These are phyloP conservation scores for Paraphoma chrysanthemicola DNA, from an alignment of 2,329 filamentous ascomycete species.

Conservation along the genomic window DNA sequence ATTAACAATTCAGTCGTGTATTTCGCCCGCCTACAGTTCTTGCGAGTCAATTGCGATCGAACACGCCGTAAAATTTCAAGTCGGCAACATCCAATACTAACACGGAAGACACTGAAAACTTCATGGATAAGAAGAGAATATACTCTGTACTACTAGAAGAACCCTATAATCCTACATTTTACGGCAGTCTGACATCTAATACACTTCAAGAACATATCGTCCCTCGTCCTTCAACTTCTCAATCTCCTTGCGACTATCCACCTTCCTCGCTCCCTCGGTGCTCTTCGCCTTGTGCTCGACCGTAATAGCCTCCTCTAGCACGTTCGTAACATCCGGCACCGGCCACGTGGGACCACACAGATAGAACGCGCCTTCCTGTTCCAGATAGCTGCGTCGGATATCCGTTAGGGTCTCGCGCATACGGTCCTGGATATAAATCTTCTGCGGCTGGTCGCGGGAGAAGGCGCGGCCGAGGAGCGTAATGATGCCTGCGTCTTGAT, in stretches of 20 bases:
- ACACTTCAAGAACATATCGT: constrained; percentile 95
- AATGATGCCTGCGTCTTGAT: constrained; percentile 92
- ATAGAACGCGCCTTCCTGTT: constrained; percentile 91
- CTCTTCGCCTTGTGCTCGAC: constrained; percentile 70
- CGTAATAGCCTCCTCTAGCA: constrained; percentile 90
- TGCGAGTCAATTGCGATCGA: too few species aligned
- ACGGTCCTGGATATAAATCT: constrained; percentile 99
- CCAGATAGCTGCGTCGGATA: constrained; percentile 85
- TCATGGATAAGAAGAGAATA: too few species aligned
- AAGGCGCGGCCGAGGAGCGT: constrained; percentile 93
- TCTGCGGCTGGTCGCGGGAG: constrained; percentile 94
- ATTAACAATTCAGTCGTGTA: too few species aligned
- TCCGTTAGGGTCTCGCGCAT: constrained; percentile 88
- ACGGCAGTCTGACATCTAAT: constrained; percentile 60
- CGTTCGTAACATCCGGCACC: constrained; percentile 93
- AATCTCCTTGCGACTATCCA: constrained; percentile 88
- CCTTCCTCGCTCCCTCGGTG: constrained; percentile 66
- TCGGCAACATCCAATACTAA: too few species aligned
- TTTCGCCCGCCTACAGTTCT: too few species aligned
- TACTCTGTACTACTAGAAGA: too few species aligned
- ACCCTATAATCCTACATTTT: too few species aligned
- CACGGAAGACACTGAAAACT: too few species aligned
- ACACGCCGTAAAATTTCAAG: too few species aligned
- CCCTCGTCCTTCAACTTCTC: constrained; percentile 95
- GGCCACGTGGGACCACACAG: constrained; percentile 98